A percentile compares a stretch with the other conserved stretches of the same genome.
phyloP scores from a whole-genome alignment of 1,284 basidiomycete genomes.

The Cystobasidiaceae sp. region DNA sequence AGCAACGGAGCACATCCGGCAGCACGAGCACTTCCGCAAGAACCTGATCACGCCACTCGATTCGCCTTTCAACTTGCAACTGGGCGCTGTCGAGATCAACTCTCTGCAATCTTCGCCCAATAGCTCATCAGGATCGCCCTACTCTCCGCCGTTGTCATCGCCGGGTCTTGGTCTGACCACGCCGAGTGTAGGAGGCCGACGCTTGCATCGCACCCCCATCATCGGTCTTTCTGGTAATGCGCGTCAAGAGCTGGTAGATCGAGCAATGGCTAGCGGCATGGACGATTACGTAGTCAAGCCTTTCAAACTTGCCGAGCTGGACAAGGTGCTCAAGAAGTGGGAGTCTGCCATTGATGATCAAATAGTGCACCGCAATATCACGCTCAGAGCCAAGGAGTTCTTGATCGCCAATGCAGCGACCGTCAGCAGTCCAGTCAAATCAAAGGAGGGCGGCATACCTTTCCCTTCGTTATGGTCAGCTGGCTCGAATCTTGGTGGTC shows the following conservation, averaged over 20 bases:
- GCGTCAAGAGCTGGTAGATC: constrained; percentile 16
- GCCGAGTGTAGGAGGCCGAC: not conserved
- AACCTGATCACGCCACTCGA: constrained; percentile 16
- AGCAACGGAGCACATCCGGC: constrained; percentile 17
- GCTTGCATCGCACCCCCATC: constrained; percentile 9
- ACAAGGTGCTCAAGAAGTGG: constrained; percentile 27
- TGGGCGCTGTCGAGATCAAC: constrained; percentile 34
- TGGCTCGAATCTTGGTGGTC: too few species aligned
- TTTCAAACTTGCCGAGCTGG: constrained; percentile 26
- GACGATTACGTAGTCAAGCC: constrained; percentile 29
- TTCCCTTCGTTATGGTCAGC: too few species aligned
- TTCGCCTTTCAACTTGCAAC: constrained; percentile 45
- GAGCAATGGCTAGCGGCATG: constrained; percentile 28
- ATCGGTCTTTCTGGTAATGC: constrained; percentile 31
- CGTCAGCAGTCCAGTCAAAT: not conserved
- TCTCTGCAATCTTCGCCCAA: constrained; percentile 34
- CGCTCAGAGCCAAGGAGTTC: constrained; percentile 6
- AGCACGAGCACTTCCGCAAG: constrained; percentile 13
- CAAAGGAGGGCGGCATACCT: too few species aligned
- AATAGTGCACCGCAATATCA: constrained; percentile 3
- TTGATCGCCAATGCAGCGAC: not conserved
- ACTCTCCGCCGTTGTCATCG: constrained; percentile 15
- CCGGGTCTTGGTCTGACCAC: not conserved
- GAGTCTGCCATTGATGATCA: constrained; percentile 24
- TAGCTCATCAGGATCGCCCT: not conserved